These are phyloP conservation scores for Penicillium simplicissimum DNA, from an alignment of 495 filamentous ascomycete genomes.

Conservation along the genomic window DNA sequence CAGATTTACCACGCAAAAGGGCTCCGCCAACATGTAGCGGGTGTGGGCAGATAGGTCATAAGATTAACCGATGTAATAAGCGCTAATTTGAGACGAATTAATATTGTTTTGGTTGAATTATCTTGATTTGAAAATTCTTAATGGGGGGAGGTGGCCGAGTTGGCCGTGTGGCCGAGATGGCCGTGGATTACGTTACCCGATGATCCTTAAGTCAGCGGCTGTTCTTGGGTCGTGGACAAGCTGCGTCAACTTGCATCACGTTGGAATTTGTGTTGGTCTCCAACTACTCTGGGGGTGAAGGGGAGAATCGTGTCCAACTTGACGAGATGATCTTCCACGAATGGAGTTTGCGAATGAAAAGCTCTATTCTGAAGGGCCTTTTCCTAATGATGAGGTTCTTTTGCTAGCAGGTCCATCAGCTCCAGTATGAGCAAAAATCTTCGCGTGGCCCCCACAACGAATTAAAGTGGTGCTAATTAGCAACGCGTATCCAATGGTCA, in stretches of 20 bases:
- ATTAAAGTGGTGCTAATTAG: conserved; percentile 25
- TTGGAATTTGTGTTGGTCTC: background rate
- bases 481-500: conserved; percentile 15
- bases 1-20: too few species aligned
- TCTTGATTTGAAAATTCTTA: too few species aligned
- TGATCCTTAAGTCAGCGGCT: conserved; percentile 28
- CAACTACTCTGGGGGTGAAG: background rate
- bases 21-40: too few species aligned
- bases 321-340: background rate
- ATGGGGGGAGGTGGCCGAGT: too few species aligned
- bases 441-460: conserved; percentile 18
- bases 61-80: too few species aligned
- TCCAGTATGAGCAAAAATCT: conserved; percentile 15
- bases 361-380: background rate
- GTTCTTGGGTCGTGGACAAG: conserved; percentile 31
- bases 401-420: conserved; percentile 5
- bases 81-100: too few species aligned
- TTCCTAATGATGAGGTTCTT: background rate
- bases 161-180: too few species aligned
- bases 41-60: too few species aligned
- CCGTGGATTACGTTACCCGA: too few species aligned
- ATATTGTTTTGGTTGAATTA: too few species aligned
- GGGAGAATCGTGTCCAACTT: background rate
- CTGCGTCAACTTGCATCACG: conserved; percentile 20
- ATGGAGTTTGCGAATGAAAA: too few species aligned